Evolutionary conservation across 805 yeast species (phyloP), one percentile per base, ranked within the genome.

Genomic region (Sugiyamaella lignohabitans): DNA sequence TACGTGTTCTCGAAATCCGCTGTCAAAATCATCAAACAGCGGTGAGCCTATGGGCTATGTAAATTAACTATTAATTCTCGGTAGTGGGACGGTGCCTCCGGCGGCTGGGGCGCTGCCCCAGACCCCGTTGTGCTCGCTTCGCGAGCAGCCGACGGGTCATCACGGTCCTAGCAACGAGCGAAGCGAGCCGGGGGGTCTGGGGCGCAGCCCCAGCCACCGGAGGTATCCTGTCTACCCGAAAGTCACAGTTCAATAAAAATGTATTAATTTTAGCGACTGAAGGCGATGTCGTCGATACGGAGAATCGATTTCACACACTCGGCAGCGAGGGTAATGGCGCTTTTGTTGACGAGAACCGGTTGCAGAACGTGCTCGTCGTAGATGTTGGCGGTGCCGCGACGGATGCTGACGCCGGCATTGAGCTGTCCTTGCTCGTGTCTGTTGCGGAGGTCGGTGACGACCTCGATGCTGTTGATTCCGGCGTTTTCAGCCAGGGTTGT

Each of bases 231-330:
- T 27, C 8, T 8, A 27, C 32, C 32, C 32, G 11, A 27, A 27
- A 8, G 14, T 27, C 11, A 8, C 8, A 27, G 14, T 27, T 8
- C 14, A 27, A 14, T 8, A 27, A 27, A 27, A 27, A 27, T 8
- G 32, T 27, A 8, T 27, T 27, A 8, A 8, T 27, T 35, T 64
- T 71, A 85, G 65, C 95, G 79, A 66, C 94, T 82, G 64, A 93
- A 87, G 36, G 96, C 85, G 59, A 93, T 94, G 67, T 94, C 99
- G 67, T 93, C 99, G 60, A 93, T 93, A 69, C 98, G 83, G 65
- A 93, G 74, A 54, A 93, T 88, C 39, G 95, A 84, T 71, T 93
- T 94, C 49, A 91, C 98, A 55, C 95, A 85, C 72, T 93, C 99
- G 18, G 97, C 83, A 27, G 98, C 97, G 58, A 93, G 76, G 11